phyloP scores from a whole-genome alignment of 768 basidiomycete species.

The Pholiota molesta region DNA sequence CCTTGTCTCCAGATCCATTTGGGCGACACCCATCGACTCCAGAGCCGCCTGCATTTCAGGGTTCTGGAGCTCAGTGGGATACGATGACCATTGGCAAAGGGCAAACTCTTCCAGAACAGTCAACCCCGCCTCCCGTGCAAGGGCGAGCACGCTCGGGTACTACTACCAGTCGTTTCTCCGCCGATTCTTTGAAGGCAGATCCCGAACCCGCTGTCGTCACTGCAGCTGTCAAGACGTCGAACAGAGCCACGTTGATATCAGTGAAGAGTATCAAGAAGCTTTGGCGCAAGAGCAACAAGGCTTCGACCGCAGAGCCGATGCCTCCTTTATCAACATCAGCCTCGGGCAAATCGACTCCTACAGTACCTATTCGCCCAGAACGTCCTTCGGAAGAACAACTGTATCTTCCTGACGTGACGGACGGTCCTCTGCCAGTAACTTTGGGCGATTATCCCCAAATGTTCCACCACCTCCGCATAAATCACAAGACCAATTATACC shows the following conservation, averaged over 20 bases:
- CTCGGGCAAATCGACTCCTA: slow-evolving; percentile 34
- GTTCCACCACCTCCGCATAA: slow-evolving; percentile 14
- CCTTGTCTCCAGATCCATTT: slow-evolving; percentile 85
- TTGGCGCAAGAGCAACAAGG: slow-evolving; percentile 75
- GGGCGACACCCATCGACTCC: slow-evolving; percentile 65
- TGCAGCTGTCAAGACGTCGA: slow-evolving; percentile 37
- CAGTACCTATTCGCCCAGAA: slow-evolving; percentile 38
- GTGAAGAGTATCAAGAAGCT: slow-evolving; percentile 75
- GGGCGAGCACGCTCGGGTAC: slow-evolving; percentile 23
- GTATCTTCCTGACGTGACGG: slow-evolving; percentile 37
- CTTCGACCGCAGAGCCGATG: slow-evolving; percentile 41
- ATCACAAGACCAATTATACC: slow-evolving; percentile 23
- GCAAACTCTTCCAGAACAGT: background rate
- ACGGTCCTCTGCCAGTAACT: slow-evolving; percentile 29
- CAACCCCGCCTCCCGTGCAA: slow-evolving; percentile 14
- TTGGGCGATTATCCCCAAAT: slow-evolving; percentile 28
- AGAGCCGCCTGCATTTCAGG: slow-evolving; percentile 23
- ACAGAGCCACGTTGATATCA: slow-evolving; percentile 62
- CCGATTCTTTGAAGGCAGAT: slow-evolving; percentile 61
- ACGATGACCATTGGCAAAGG: slow-evolving; percentile 26
- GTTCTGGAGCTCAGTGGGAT: slow-evolving; percentile 48
- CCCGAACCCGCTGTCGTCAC: slow-evolving; percentile 28
- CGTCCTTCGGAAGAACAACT: slow-evolving; percentile 40
- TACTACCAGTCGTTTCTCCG: slow-evolving; percentile 72
- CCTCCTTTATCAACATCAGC: slow-evolving; percentile 36